These are phyloP conservation scores for Trypanosoma avium DNA, from an alignment of 208 protist species.

Conservation along the genomic window DNA sequence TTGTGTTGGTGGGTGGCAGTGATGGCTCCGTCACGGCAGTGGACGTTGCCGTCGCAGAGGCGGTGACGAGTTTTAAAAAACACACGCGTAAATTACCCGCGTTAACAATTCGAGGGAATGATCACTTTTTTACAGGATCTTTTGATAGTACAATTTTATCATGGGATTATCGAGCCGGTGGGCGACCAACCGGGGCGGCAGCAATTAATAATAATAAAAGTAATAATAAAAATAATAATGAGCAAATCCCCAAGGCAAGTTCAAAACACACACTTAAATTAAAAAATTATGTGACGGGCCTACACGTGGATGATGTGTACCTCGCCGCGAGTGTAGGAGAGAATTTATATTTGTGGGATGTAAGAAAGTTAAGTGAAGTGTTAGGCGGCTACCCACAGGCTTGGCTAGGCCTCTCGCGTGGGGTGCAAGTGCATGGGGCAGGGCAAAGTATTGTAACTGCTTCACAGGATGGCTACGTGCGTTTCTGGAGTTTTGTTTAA, in stretches of 20 bases:
- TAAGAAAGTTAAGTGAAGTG: slow-evolving; percentile 69
- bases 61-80: slow-evolving; percentile 38
- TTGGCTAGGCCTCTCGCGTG: slow-evolving; percentile 81
- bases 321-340: slow-evolving; percentile 76
- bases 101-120: slow-evolving; percentile 63
- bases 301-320: slow-evolving; percentile 75
- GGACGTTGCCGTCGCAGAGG: slow-evolving; percentile 33
- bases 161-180: slow-evolving; percentile 70
- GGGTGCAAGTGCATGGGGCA: slow-evolving; percentile 53
- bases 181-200: slow-evolving; percentile 22
- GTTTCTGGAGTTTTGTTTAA: slow-evolving; percentile 84
- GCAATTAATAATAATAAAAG: slow-evolving; percentile 18
- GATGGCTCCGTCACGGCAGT: slow-evolving; percentile 69
- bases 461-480: slow-evolving; percentile 73
- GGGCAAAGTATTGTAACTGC: slow-evolving; percentile 65
- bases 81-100: slow-evolving; percentile 81
- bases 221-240: no score
- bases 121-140: slow-evolving; percentile 78
- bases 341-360: slow-evolving; percentile 84
- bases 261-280: slow-evolving; percentile 69
- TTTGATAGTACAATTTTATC: slow-evolving; percentile 82
- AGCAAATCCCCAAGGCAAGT: slow-evolving; percentile 2
- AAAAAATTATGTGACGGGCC: slow-evolving; percentile 80
- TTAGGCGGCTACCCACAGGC: slow-evolving; percentile 76
- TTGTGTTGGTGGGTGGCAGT: slow-evolving; percentile 70